Percentiles rank a stretch among this genome's conserved stretches.
Evolutionary conservation across 371 early-diverging fungal species (phyloP).

Genomic region (Funneliformis caledonium): DNA sequence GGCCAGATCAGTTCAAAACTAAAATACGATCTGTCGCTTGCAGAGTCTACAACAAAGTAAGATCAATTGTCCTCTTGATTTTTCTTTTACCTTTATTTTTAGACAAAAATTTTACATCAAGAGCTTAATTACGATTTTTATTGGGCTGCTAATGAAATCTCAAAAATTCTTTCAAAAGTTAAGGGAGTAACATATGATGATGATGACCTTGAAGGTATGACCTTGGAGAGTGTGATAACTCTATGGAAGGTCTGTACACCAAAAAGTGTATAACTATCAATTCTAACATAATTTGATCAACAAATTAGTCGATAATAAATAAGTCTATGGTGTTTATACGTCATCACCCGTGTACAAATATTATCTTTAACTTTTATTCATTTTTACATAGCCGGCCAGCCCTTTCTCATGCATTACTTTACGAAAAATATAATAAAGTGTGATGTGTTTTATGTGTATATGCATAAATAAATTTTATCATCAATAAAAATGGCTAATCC

Average conservation of each 20-base stretch:
- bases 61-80: not conserved
- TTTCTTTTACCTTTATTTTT: not conserved
- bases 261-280: not conserved
- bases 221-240: not conserved
- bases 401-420: too few species aligned
- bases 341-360: too few species aligned
- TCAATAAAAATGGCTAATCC: too few species aligned
- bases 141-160: not conserved
- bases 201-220: too few species aligned
- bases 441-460: too few species aligned
- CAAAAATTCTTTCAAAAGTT: not conserved
- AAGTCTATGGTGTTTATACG: too few species aligned
- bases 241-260: slow-evolving; percentile 18
- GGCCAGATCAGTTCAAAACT: not conserved
- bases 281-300: too few species aligned
- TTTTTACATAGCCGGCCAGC: too few species aligned
- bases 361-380: too few species aligned
- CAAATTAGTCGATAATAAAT: too few species aligned
- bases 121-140: not conserved
- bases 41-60: not conserved
- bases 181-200: not conserved
- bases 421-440: too few species aligned
- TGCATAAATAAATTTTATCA: too few species aligned
- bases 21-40: not conserved
- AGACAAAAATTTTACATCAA: not conserved